Evolutionary conservation across 805 yeast genomes (phyloP), one percentile per base, ranked within the genome.

Genomic region (Candida tallmaniae): DNA sequence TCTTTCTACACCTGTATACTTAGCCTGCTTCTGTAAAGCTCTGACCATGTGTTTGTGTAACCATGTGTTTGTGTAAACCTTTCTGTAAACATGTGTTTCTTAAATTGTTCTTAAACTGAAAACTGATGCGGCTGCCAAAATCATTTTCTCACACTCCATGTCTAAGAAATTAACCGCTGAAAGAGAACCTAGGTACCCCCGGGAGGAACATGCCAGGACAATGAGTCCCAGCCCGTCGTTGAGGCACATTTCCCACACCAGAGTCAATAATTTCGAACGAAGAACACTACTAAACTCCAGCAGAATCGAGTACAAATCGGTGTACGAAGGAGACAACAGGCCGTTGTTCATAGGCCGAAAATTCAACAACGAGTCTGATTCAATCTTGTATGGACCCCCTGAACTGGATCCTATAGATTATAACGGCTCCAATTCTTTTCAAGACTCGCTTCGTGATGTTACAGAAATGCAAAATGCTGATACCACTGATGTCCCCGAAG

Each of bases 191-290:
- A n/a, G n/a, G n/a, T n/a, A n/a, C n/a, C n/a, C n/a, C n/a, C n/a
- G n/a, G n/a, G n/a, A n/a, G n/a, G n/a, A n/a, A n/a, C n/a, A n/a
- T n/a, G n/a, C n/a, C n/a, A n/a, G n/a, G n/a, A n/a, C n/a, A n/a
- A n/a, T n/a, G 10, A 53, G 58, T 36, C 58, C 58, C 4, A 41
- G 51, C 9, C 56, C 58, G n/a, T 48, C 56, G 27, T 12, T 51
- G n/a, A 38, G 59, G 15, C 48, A 46, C 21, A 54, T 55, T 14
- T 51, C 56, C 6, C 39, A 35, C 13, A 44, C 41, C 15, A 39
- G 59, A 35, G 58, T 55, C 8, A 46, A 44, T 23, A 40, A 40
- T 23, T 32, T 38, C 12, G 47, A 40, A 17, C 31, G 32, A n/a
- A 19, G 27, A 25, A 13, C 39, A 22, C 34, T 40, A 11, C 7